Conservation (phyloP, 225 moss, liverwort and hornwort genomes). For the Sphagnum tenellum region DNA sequence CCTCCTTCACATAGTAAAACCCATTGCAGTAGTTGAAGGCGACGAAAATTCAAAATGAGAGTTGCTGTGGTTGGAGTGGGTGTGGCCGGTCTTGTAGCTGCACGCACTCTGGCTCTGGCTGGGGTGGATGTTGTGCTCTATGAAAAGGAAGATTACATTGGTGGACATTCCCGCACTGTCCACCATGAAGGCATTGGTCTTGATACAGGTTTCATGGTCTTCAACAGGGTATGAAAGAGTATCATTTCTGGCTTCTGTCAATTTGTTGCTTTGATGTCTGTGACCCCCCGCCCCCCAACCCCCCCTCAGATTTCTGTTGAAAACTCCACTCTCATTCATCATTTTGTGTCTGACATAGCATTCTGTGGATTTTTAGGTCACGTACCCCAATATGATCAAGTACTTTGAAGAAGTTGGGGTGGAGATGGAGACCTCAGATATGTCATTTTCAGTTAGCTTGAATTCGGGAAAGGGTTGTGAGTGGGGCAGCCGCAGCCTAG, state of each 20-base stretch:
- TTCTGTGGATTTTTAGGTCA: slow-evolving; percentile 25
- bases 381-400: slow-evolving; percentile 74
- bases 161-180: slow-evolving; percentile 68
- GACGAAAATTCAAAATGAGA: slow-evolving; percentile 25
- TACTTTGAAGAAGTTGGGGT: slow-evolving; percentile 68
- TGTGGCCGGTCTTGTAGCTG: slow-evolving; percentile 67
- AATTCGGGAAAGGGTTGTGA: slow-evolving; percentile 68
- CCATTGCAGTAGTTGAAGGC: too few species aligned
- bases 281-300: too few species aligned
- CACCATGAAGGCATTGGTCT: slow-evolving; percentile 49
- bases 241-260: too few species aligned
- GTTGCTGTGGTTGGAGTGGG: slow-evolving; percentile 82
- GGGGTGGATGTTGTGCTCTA: slow-evolving; percentile 55
- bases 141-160: slow-evolving; percentile 55
- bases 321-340: too few species aligned
- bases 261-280: too few species aligned
- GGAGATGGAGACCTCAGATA: slow-evolving; percentile 75
- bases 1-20: too few species aligned
- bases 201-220: slow-evolving; percentile 88
- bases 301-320: too few species aligned
- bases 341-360: too few species aligned
- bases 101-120: slow-evolving; percentile 45
- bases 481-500: slow-evolving; percentile 75
- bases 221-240: slow-evolving; percentile 19
- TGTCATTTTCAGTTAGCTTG: slow-evolving; percentile 91